These are phyloP conservation scores for Hymenochaete sp. DNA, from an alignment of 1,284 basidiomycete species.

Conservation along the genomic window DNA sequence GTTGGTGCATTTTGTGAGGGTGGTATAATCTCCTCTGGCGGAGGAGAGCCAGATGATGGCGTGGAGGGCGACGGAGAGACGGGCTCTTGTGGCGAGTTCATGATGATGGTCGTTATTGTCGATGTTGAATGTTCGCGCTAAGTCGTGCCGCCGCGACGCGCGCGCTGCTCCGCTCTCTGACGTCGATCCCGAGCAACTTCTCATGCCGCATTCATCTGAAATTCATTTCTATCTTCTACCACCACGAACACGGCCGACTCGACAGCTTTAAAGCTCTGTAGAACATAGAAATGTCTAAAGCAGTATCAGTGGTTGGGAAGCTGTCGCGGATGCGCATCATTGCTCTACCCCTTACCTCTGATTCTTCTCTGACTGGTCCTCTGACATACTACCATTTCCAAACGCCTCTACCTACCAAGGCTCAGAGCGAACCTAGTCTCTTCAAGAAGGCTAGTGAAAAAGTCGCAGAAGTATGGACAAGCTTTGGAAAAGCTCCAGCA, in stretches of 20 bases:
- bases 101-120: constrained; percentile 2
- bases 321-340: constrained; percentile 17
- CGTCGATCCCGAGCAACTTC: too few species aligned
- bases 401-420: constrained; percentile 8
- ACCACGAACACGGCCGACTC: too few species aligned
- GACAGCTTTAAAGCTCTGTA: not conserved
- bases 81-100: constrained; percentile 20
- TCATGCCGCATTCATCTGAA: too few species aligned
- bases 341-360: constrained; percentile 16
- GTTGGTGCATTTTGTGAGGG: too few species aligned
- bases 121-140: not conserved
- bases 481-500: constrained; percentile 52
- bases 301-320: constrained; percentile 2
- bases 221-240: too few species aligned
- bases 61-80: constrained; percentile 20
- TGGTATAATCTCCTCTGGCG: constrained; percentile 17
- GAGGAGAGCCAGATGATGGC: constrained; percentile 19
- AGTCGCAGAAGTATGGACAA: constrained; percentile 48
- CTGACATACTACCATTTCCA: constrained; percentile 18
- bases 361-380: constrained; percentile 7
- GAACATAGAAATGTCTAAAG: constrained; percentile 10
- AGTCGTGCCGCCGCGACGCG: constrained; percentile 7
- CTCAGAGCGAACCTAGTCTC: constrained; percentile 7
- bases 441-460: constrained; percentile 34
- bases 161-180: too few species aligned